These are phyloP conservation scores for Sanguinoderma infundibulare DNA, from an alignment of 1,284 basidiomycete species.

Conservation along the genomic window DNA sequence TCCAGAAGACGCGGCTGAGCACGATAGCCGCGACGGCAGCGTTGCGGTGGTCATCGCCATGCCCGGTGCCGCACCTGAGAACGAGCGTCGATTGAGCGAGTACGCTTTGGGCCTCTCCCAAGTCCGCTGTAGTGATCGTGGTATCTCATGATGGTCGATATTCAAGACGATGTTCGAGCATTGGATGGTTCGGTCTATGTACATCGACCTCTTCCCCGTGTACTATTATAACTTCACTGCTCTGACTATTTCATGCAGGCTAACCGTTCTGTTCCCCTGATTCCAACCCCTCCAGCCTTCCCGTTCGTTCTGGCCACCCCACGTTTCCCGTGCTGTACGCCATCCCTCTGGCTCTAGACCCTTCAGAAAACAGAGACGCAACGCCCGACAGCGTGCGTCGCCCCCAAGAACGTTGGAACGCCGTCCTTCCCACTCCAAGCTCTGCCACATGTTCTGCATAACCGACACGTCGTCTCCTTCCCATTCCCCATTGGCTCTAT, in stretches of 20 bases:
- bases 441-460: not conserved
- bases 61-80: conserved; percentile 6
- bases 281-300: not conserved
- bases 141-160: not conserved
- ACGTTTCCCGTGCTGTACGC: not conserved
- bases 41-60: conserved; percentile 22
- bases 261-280: not conserved
- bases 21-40: conserved; percentile 6
- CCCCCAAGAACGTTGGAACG: not conserved
- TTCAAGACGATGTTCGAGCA: not conserved
- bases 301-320: not conserved
- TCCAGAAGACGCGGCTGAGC: not conserved
- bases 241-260: conserved; percentile 1
- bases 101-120: conserved; percentile 17
- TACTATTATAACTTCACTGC: conserved; percentile 11
- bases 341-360: not conserved
- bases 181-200: conserved; percentile 1
- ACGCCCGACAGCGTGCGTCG: not conserved
- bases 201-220: conserved; percentile 6
- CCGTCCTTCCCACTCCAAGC: conserved; percentile 8
- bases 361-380: not conserved
- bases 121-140: conserved; percentile 1
- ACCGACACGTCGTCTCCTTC: not conserved
- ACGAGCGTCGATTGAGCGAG: conserved; percentile 7
- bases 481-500: not conserved